Conservation (phyloP, 2,329 filamentous ascomycete species). For the Scytalidium sp. region DNA sequence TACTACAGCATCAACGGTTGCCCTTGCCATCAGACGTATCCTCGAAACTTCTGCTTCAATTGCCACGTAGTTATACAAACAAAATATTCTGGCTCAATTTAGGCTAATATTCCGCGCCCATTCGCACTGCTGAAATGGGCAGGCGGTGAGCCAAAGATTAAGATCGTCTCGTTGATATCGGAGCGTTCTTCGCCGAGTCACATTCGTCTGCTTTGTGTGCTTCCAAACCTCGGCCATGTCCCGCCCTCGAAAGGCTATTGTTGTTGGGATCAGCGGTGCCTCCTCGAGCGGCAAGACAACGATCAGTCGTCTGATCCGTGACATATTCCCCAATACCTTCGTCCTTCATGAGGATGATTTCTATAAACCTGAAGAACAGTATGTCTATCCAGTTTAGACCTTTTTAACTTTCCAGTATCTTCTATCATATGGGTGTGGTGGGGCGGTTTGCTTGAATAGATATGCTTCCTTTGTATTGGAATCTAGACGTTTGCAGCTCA, state of each 20-base stretch:
- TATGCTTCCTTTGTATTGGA: no score
- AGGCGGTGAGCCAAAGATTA: not conserved
- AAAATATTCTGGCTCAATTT: not conserved
- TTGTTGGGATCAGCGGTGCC: constrained; percentile 83
- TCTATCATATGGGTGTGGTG: no score
- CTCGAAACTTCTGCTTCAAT: no score
- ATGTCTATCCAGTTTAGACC: no score
- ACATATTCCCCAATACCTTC: constrained; percentile 74
- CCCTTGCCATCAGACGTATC: no score
- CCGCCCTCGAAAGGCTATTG: constrained; percentile 35
- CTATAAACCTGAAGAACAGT: constrained; percentile 77
- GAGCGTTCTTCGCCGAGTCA: not conserved
- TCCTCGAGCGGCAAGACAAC: constrained; percentile 96
- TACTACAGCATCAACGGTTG: no score
- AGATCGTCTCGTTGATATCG: not conserved
- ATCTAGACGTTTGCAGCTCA: no score
- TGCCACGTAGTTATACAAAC: no score
- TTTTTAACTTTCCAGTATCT: no score
- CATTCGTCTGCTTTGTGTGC: not conserved
- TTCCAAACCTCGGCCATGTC: not conserved
- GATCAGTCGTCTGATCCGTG: constrained; percentile 76
- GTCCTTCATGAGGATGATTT: constrained; percentile 97
- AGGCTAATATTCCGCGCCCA: not conserved
- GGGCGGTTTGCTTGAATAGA: no score
- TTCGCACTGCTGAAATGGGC: not conserved